Base-by-base conservation (phyloP, 768 basidiomycete species). In the Termitomyces sp. region DNA sequence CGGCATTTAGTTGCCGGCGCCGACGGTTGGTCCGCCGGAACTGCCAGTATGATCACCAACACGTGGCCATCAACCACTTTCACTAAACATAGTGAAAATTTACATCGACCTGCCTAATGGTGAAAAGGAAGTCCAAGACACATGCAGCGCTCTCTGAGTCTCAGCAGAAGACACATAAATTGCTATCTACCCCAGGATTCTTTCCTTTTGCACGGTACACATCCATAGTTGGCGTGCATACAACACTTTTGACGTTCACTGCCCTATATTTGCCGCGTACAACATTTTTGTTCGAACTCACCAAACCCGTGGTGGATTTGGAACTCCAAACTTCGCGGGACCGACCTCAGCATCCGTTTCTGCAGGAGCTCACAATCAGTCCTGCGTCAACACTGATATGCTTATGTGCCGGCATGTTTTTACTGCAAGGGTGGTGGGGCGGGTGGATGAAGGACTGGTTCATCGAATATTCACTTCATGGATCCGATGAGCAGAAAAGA, bases 391-490 rank as follows among this genome's bases (percentile, higher is more conserved):
- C 91, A 0, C 71, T 90, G 57, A 60, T 75, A 5, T 91, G 85
- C 75, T 73, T 86, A 43, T 81, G 81, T 54, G 63, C 73, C 0
- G 92, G 91, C 1, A 78, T 81, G 1, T 65, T 71, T 4, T 60
- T 89, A 3, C 68, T 90, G 40, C 81, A 89, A 67, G 74, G 76
- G 10, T 91, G 88, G 86, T 94, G 91, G 89, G 86, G 82, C 1
- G 82, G 82, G 3, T 87, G 84, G 79, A 68, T 92, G 65, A 76
- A 85, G 60, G 68, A 74, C 29, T 90, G 87, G 88, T 81, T 76
- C 69, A 77, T 82, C 14, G 77, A 78, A 17, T 73, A 76, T 48
- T 64, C 71, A 43, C 60, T 77, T 42, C 70, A 78, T 37, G 79
- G 80, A 8, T 72, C 79, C 3, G 72, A 78, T 40, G 77, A 76